phyloP scores from a whole-genome alignment of 2,329 filamentous ascomycete genomes.

The Cryphonectria parasitica region DNA sequence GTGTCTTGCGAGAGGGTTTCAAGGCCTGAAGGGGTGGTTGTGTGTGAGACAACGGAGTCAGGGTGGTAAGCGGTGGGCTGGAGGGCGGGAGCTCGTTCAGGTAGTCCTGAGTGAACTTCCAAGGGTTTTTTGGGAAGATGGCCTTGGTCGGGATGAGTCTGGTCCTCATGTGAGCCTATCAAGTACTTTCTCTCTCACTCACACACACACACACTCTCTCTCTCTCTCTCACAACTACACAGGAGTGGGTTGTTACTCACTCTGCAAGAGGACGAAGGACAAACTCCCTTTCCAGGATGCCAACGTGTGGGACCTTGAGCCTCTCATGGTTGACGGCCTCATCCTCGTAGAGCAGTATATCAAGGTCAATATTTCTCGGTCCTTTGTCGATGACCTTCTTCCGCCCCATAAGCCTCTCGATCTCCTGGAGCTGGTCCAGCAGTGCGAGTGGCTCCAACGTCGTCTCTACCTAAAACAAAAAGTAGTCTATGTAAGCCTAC shows the following conservation, averaged over 20 bases:
- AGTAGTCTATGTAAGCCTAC: slow-evolving; percentile 23
- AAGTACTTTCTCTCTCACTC: neutral
- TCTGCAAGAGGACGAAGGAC: slow-evolving; percentile 86
- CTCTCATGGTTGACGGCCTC: slow-evolving; percentile 68
- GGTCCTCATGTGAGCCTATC: slow-evolving; percentile 13
- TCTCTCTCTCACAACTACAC: too few species aligned
- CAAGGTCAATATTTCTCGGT: slow-evolving; percentile 90
- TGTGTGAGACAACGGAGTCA: slow-evolving; percentile 57
- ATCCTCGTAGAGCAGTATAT: slow-evolving; percentile 83
- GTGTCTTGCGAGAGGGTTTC: slow-evolving; percentile 64
- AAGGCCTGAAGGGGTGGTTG: slow-evolving; percentile 63
- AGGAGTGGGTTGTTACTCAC: slow-evolving; percentile 47
- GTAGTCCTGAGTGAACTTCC: slow-evolving; percentile 64
- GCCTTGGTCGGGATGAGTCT: slow-evolving; percentile 61
- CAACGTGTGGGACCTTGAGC: slow-evolving; percentile 80
- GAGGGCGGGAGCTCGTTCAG: slow-evolving; percentile 60
- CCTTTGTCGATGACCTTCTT: slow-evolving; percentile 90
- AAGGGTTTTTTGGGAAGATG: slow-evolving; percentile 57
- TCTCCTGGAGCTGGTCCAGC: slow-evolving; percentile 78
- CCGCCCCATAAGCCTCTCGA: slow-evolving; percentile 80
- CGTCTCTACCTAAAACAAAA: slow-evolving; percentile 71
- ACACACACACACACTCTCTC: too few species aligned
- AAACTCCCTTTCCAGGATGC: slow-evolving; percentile 91
- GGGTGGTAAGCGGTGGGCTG: slow-evolving; percentile 56
- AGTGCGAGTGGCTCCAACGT: slow-evolving; percentile 73